Evolutionary conservation across 2,329 filamentous ascomycete genomes (phyloP).

Genomic region (Verticillium tricorpus): DNA sequence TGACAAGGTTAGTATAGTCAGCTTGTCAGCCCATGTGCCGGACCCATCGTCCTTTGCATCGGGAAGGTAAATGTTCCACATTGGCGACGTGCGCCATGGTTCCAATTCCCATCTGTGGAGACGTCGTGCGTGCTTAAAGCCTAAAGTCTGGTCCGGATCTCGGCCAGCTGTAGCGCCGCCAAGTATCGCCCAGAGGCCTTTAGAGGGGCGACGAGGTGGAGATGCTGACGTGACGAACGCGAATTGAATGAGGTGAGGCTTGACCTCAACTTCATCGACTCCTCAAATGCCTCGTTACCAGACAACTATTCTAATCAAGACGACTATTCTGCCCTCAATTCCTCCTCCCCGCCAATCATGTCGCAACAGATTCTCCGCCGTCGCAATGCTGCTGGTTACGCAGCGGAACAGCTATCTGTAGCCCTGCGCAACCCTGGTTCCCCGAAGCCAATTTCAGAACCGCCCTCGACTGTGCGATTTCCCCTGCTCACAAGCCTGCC

Average conservation of each 20-base stretch:
- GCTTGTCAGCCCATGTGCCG: no score
- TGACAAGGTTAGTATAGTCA: no score
- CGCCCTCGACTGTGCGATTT: neutral
- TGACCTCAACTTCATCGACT: neutral
- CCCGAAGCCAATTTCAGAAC: neutral
- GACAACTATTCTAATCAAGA: neutral
- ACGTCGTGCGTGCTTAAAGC: neutral
- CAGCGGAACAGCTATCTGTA: slow-evolving; percentile 18
- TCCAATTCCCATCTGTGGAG: neutral
- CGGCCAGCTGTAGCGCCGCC: neutral
- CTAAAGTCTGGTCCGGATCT: neutral
- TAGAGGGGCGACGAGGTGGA: neutral
- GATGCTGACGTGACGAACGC: neutral
- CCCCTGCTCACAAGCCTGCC: neutral
- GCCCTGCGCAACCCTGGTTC: slow-evolving; percentile 15
- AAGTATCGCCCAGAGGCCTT: neutral
- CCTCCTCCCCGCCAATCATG: slow-evolving; percentile 36
- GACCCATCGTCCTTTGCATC: no score
- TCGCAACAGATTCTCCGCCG: slow-evolving; percentile 21
- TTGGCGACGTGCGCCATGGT: neutral
- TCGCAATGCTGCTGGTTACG: slow-evolving; percentile 19
- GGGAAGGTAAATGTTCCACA: neutral
- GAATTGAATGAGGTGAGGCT: neutral
- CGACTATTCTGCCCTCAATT: neutral
- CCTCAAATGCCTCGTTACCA: neutral